Conservation (phyloP, 768 basidiomycete species). For the Coprinopsis marcescibilis region DNA sequence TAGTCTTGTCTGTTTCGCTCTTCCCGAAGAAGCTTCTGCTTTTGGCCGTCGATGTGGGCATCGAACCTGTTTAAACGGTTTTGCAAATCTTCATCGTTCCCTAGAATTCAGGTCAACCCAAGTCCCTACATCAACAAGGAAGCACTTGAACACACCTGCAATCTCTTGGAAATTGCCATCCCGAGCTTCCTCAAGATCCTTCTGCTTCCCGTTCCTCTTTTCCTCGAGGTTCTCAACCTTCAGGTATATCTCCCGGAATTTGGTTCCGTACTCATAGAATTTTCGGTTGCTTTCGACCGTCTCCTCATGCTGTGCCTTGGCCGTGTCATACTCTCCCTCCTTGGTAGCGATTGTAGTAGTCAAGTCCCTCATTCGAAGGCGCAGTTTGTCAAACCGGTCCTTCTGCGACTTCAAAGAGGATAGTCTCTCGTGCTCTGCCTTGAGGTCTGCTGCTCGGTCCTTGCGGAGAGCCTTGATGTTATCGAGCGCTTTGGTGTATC, state of each 20-base stretch:
- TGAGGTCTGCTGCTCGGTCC: conserved; percentile 84
- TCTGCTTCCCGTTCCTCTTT: conserved; percentile 54
- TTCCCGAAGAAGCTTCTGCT: conserved; percentile 41
- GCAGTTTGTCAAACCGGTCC: conserved; percentile 79
- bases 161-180: conserved; percentile 58
- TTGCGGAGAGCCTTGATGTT: conserved; percentile 88
- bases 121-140: not conserved
- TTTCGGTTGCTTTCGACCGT: conserved; percentile 64
- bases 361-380: conserved; percentile 55
- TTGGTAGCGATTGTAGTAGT: conserved; percentile 59
- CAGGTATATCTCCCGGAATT: conserved; percentile 81
- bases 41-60: conserved; percentile 46
- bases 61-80: conserved; percentile 54
- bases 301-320: conserved; percentile 58
- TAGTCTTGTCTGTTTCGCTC: conserved; percentile 52
- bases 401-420: conserved; percentile 77
- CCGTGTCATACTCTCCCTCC: conserved; percentile 67
- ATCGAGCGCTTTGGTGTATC: conserved; percentile 95
- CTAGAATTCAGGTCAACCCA: conserved; percentile 30
- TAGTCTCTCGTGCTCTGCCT: conserved; percentile 86
- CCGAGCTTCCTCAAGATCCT: conserved; percentile 56
- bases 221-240: conserved; percentile 59
- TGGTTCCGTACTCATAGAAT: conserved; percentile 78
- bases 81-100: conserved; percentile 67
- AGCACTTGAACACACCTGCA: conserved; percentile 37